Evolutionary conservation across 1,284 basidiomycete species (phyloP), one percentile per base, ranked within the genome.

Genomic region (Paramarasmius palmivorus): DNA sequence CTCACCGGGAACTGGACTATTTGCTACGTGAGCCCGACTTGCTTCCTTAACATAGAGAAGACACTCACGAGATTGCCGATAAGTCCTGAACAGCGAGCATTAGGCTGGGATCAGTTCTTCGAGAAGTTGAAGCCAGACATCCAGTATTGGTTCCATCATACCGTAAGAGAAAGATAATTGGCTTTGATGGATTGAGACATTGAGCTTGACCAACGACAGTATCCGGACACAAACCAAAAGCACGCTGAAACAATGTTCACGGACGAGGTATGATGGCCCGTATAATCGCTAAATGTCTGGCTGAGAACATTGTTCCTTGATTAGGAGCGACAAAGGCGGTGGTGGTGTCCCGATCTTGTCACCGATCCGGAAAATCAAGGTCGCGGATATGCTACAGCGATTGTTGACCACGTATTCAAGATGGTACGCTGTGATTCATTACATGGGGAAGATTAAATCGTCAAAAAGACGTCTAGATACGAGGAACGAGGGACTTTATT

Each of bases 51-150:
- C 17, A n/a, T 12, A 40, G 15, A 2, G 4, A 38, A 10, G 8
- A 29, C 39, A 19, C 25, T 42, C 36, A 41, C 23, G 2, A 5
- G 14, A 46, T 14, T 8, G n/a, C n/a, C 32, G 42, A 22, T n/a
- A n/a, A 53, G 45, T 2, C 44, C 47, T 4, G 52, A 35, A 12
- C 52, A 53, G 34, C 36, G 52, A 14, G 52, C 45, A 6, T 15
- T 47, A n/a, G 52, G 52, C 8, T 53, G 38, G 19, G 40, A 53
- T 25, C 45, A 48, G n/a, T 53, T 53, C 45, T 53, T 53, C 25
- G 25, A 23, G 23, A 53, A 53, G 23, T 23, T 53, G 19, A 38
- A 44, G 17, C 52, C 52, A 20, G 52, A 49, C 19, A 29, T 48
- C 9, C 52, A 48, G 20, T n/a, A 53, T 8, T 53, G 52, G 52